Percentiles rank a stretch among this genome's conserved stretches.
These are phyloP conservation scores for Fusarium sp. DNA, from an alignment of 2,329 filamentous ascomycete species.

Conservation along the genomic window DNA sequence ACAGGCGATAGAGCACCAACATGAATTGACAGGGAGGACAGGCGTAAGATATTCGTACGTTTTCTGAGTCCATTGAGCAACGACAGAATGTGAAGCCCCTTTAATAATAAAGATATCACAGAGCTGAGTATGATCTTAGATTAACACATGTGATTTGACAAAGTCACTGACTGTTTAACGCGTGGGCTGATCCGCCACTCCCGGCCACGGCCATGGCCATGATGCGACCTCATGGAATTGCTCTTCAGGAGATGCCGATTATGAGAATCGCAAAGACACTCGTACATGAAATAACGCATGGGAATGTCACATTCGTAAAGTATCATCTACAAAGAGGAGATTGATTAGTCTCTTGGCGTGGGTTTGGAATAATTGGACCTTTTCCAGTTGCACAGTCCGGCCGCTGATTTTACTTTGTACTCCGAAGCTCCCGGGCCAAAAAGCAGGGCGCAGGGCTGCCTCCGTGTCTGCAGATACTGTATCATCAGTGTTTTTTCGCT, in stretches of 20 bases:
- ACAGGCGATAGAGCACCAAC: slow-evolving; percentile 21
- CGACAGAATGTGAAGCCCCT: background rate
- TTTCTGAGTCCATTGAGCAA: slow-evolving; percentile 23
- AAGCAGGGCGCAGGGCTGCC: slow-evolving; percentile 3
- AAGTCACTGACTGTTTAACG: slow-evolving; percentile 1
- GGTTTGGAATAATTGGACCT: slow-evolving; percentile 3
- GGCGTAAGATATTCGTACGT: slow-evolving; percentile 27
- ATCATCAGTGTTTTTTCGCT: slow-evolving; percentile 17
- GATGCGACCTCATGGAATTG: slow-evolving; percentile 26
- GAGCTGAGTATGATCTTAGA: slow-evolving; percentile 9
- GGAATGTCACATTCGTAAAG: background rate
- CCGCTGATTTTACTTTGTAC: background rate
- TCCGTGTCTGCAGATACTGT: slow-evolving; percentile 25
- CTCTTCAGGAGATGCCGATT: background rate
- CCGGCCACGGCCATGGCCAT: slow-evolving; percentile 21
- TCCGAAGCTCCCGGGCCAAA: slow-evolving; percentile 32
- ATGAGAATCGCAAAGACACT: background rate
- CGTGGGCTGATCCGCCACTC: slow-evolving; percentile 34
- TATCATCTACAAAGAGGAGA: slow-evolving; percentile 7
- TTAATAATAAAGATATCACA: background rate
- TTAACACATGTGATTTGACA: slow-evolving; percentile 24
- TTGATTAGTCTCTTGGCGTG: slow-evolving; percentile 17
- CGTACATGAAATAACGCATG: slow-evolving; percentile 11
- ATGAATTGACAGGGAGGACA: slow-evolving; percentile 11
- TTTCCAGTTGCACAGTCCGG: slow-evolving; percentile 21